A percentile compares a stretch with the other conserved stretches of the same genome.
Conservation (phyloP, 352 stramenopile species). For the Globisporangium cylindrosporum region DNA sequence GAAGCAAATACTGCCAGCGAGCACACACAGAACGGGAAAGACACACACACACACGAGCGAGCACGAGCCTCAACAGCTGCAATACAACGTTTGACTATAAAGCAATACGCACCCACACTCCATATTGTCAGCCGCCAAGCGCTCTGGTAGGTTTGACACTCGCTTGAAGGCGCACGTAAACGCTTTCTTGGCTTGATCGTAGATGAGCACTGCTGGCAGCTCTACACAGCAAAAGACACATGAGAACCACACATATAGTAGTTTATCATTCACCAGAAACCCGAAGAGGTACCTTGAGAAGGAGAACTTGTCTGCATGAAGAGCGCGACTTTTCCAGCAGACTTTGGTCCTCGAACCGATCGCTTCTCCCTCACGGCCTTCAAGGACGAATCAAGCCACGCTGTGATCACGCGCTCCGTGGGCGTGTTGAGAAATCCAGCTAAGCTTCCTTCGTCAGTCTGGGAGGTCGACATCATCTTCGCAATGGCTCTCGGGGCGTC, state of each 20-base stretch:
- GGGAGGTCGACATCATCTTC: not conserved
- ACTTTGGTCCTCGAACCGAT: not conserved
- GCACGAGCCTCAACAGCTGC: not conserved
- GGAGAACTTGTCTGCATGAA: conserved; percentile 1
- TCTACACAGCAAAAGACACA: not conserved
- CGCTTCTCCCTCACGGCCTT: not conserved
- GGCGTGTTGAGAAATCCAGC: conserved; percentile 1
- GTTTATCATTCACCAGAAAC: not conserved
- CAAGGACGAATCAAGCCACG: not conserved
- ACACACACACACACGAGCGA: not conserved
- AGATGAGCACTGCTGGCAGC: not conserved
- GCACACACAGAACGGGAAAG: not conserved
- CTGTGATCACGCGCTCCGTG: not conserved
- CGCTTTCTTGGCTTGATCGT: not conserved
- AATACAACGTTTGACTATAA: not conserved
- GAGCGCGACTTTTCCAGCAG: not conserved
- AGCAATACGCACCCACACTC: not conserved
- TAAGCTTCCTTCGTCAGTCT: not conserved
- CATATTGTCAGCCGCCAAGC: not conserved
- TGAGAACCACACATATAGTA: not conserved
- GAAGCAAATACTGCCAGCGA: conserved; percentile 1
- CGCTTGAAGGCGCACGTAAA: conserved; percentile 2
- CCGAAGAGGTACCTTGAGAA: not conserved
- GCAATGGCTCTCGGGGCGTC: not conserved
- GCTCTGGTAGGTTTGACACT: not conserved